Evolutionary conservation across 164 flowering plant species (phyloP), one percentile per base, ranked within the genome.

Genomic region (Magnolia kwangsiensis): DNA sequence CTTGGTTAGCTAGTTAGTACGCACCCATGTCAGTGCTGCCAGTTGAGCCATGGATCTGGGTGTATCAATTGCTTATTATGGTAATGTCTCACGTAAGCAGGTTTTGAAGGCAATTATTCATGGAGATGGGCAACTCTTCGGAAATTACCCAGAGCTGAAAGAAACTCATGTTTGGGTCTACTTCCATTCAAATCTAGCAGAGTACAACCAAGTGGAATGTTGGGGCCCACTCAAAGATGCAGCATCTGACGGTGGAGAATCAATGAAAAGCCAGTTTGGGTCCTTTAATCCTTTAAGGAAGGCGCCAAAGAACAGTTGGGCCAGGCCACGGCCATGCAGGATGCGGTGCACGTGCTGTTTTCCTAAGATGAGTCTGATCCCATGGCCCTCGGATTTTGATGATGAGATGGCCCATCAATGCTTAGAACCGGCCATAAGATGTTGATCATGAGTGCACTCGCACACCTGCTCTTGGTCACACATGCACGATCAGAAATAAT

Each of bases 111-210:
- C 98, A 0, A 91, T 95, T 83, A 92, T 90, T 19, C 90, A 93
- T 83, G 99, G 96, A 76, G 99, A 95, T 82, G 95, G 80, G 51
- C 84, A 87, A 71, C 75, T 95, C 77, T 81, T 95, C 27, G 90
- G 81, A 72, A 82, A 83, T 72, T 86, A 90, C 80, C 99, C 98
- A 8, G 98, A 95, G 72, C 76, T 95, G 49, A 88, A 89, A 72
- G 98, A 92, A 51, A 89, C 99, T 16, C 67, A 82, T 58, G 99
- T 93, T 8, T 93, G 97, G 97, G 98, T 95, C 19, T 93, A 93
- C 75, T 95, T 95, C 79, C 98, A 95, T 65, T 93, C 98, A 8
- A 95, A 86, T 82, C 80, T 91, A 69, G 87, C 85, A 31, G 93
- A 93, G 76, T 95, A 87, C 91, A 91, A 92, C 82, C 86, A 78